These are phyloP conservation scores for Blepharisma stoltei DNA, from an alignment of 73 alveolate species.

Conservation along the genomic window DNA sequence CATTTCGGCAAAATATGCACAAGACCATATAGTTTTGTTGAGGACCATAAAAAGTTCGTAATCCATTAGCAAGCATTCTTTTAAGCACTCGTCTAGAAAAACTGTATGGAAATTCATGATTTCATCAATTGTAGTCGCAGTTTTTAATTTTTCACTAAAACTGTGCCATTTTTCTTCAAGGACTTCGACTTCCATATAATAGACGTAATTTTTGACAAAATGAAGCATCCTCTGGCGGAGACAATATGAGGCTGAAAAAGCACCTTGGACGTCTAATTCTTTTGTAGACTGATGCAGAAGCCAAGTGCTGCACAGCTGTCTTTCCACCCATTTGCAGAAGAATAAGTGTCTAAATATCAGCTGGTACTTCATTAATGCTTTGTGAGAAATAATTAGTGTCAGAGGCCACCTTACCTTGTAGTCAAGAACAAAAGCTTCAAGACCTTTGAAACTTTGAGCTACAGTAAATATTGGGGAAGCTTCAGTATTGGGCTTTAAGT, in stretches of 20 bases:
- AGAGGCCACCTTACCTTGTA: conserved; percentile 86
- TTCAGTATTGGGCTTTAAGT: neutral
- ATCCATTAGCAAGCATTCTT: conserved; percentile 60
- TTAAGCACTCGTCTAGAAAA: conserved; percentile 89
- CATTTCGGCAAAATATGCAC: conserved; percentile 66
- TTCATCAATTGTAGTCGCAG: conserved; percentile 72
- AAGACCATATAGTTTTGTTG: neutral
- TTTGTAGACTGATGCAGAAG: conserved; percentile 79
- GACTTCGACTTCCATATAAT: conserved; percentile 91
- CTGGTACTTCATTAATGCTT: conserved; percentile 80
- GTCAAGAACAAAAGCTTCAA: conserved; percentile 75
- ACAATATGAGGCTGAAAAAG: conserved; percentile 62
- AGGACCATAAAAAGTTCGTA: neutral
- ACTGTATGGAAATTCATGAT: conserved; percentile 75
- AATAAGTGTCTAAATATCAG: conserved; percentile 88
- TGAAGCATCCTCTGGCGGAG: conserved; percentile 91
- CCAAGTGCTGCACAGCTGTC: conserved; percentile 82
- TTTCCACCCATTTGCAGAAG: conserved; percentile 87
- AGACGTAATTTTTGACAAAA: conserved; percentile 86
- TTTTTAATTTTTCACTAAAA: conserved; percentile 50
- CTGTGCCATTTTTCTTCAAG: conserved; percentile 76
- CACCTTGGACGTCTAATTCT: conserved; percentile 72
- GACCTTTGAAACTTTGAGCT: conserved; percentile 49
- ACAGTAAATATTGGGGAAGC: neutral
- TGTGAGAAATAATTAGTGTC: conserved; percentile 68